A percentile compares a stretch with the other conserved stretches of the same genome.
These are phyloP conservation scores for Prunus campanulata DNA, from an alignment of 306 rosid genomes.

Conservation along the genomic window DNA sequence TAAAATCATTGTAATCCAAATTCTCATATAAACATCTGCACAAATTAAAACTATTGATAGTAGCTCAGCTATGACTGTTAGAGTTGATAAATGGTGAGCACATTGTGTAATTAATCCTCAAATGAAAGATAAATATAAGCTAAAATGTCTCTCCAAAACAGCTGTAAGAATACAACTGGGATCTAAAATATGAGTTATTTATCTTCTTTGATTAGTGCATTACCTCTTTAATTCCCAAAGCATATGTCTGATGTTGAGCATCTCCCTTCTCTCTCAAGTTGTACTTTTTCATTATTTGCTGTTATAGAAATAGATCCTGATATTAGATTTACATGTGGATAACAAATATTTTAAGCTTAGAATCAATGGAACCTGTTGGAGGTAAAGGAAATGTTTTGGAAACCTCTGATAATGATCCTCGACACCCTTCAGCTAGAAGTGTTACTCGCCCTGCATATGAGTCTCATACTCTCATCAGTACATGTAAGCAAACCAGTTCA, in stretches of 20 bases:
- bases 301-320: slow-evolving; percentile 18
- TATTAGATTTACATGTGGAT: slow-evolving; percentile 21
- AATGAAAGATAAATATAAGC: background rate
- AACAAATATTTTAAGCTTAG: slow-evolving; percentile 7
- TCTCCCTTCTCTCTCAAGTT: slow-evolving; percentile 73
- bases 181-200: background rate
- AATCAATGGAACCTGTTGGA: slow-evolving; percentile 21
- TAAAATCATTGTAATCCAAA: background rate
- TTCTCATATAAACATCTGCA: background rate
- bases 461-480: slow-evolving; percentile 17
- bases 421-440: slow-evolving; percentile 93
- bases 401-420: slow-evolving; percentile 97
- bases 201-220: background rate
- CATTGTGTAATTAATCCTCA: background rate
- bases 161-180: background rate
- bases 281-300: slow-evolving; percentile 70
- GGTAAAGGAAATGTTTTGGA: slow-evolving; percentile 17
- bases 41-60: background rate
- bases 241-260: slow-evolving; percentile 92
- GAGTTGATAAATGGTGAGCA: background rate
- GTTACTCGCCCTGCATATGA: slow-evolving; percentile 58
- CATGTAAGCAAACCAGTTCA: background rate
- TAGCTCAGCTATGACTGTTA: background rate
- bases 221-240: slow-evolving; percentile 95
- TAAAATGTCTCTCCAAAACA: background rate